A percentile compares a stretch with the other conserved stretches of the same genome.
Conservation (phyloP, 1,284 basidiomycete species). For the Xerocomus cyaneibrunnescens region DNA sequence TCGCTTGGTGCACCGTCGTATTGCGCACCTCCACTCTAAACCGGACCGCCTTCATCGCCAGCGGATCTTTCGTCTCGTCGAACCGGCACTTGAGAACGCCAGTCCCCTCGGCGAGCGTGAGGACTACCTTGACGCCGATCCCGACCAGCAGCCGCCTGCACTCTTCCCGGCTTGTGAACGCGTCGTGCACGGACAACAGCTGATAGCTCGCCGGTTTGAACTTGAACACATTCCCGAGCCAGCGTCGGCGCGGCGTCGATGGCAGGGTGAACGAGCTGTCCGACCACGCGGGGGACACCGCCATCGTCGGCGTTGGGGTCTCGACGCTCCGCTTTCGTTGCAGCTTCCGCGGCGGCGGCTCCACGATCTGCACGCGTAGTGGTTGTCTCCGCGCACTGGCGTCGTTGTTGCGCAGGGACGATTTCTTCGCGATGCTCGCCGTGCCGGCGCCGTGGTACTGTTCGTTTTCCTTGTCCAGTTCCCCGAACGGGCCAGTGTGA, state of each 20-base stretch:
- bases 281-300: conserved; percentile 44
- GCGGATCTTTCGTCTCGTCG: conserved; percentile 56
- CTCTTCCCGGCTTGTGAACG: conserved; percentile 69
- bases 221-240: conserved; percentile 90
- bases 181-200: conserved; percentile 65
- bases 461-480: conserved; percentile 40
- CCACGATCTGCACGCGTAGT: conserved; percentile 52
- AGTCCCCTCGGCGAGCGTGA: conserved; percentile 60
- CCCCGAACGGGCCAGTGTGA: conserved; percentile 22
- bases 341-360: conserved; percentile 44
- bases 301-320: conserved; percentile 15
- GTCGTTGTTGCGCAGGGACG: conserved; percentile 43
- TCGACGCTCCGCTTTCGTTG: conserved; percentile 43
- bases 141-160: conserved; percentile 71
- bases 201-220: conserved; percentile 72
- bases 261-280: conserved; percentile 44
- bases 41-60: conserved; percentile 60
- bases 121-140: conserved; percentile 68
- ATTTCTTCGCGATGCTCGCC: conserved; percentile 37
- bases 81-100: conserved; percentile 69
- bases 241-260: conserved; percentile 66
- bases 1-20: conserved; percentile 43
- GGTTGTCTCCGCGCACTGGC: conserved; percentile 22
- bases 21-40: conserved; percentile 77
- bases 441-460: conserved; percentile 16